Conservation (phyloP, 495 filamentous ascomycete genomes). For the Podospora bellae-mahoneyi region DNA sequence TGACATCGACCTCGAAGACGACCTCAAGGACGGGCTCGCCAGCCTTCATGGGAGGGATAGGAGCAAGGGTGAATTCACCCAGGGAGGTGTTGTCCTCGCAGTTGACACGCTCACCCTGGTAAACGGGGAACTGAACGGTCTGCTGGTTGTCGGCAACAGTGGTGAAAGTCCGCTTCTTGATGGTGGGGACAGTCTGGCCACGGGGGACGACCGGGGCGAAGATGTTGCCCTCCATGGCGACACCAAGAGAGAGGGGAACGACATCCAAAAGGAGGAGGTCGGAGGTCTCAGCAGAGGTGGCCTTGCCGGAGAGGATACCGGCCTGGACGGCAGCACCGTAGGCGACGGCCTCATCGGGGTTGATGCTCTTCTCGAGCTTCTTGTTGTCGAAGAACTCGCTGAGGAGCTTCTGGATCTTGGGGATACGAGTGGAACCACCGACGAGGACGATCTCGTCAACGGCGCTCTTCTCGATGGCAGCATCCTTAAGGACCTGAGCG, state of each 20-base stretch:
- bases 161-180: constrained; percentile 97
- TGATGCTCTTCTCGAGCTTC: constrained; percentile 99
- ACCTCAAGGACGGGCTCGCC: constrained; percentile 96
- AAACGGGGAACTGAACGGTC: constrained; percentile 96
- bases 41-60: constrained; percentile 96
- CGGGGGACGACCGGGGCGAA: constrained; percentile 94
- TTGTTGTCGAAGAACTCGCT: constrained; percentile 99
- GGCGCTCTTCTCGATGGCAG: constrained; percentile 87
- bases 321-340: constrained; percentile 99
- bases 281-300: constrained; percentile 88
- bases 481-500: constrained; percentile 96
- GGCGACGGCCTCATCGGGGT: constrained; percentile 98
- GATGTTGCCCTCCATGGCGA: constrained; percentile 99
- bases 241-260: constrained; percentile 94
- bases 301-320: constrained; percentile 96
- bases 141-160: constrained; percentile 96
- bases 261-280: constrained; percentile 97
- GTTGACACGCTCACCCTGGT: constrained; percentile 98
- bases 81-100: constrained; percentile 99
- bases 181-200: constrained; percentile 84
- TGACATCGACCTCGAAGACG: constrained; percentile 99
- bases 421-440: constrained; percentile 98
- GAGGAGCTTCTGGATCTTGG: constrained; percentile 96
- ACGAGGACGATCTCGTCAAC: constrained; percentile 98
- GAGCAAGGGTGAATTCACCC: constrained; percentile 96